A percentile compares a stretch with the other conserved stretches of the same genome.
phyloP scores from a whole-genome alignment of 768 basidiomycete species.

The Kwoniella dejecticola region DNA sequence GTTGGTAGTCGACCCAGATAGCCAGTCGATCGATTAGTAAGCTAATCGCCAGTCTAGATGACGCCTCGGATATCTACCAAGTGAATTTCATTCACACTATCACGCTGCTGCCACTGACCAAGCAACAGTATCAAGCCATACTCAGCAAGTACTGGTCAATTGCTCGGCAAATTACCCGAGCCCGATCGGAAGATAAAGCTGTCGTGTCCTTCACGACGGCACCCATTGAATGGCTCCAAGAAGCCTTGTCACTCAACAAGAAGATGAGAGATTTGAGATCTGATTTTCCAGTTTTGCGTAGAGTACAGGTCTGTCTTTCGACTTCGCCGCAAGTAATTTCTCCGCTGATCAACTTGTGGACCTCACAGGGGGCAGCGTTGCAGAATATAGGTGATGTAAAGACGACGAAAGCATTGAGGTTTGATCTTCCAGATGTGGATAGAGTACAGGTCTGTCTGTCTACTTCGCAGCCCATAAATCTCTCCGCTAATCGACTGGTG shows the following conservation, averaged over 20 bases:
- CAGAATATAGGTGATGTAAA: too few relatives aligned
- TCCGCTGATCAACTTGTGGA: too few relatives aligned
- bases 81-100: not conserved
- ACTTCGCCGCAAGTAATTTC: too few relatives aligned
- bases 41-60: too few relatives aligned
- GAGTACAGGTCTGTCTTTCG: not conserved
- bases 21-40: too few relatives aligned
- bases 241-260: not conserved
- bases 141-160: conserved; percentile 3
- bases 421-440: not conserved
- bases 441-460: not conserved
- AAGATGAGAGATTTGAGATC: not conserved
- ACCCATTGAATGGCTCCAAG: conserved; percentile 5
- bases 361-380: too few relatives aligned
- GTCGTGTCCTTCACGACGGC: not conserved
- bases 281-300: not conserved
- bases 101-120: too few relatives aligned
- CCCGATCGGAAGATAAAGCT: not conserved
- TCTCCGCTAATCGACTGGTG: too few relatives aligned
- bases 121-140: not conserved
- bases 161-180: not conserved
- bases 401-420: not conserved
- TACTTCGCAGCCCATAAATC: too few relatives aligned
- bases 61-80: not conserved
- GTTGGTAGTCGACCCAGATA: not conserved